Evolutionary conservation across 129 eudicot genomes (phyloP), one percentile per base, ranked within the genome.

Genomic region (Lactuca saligna): DNA sequence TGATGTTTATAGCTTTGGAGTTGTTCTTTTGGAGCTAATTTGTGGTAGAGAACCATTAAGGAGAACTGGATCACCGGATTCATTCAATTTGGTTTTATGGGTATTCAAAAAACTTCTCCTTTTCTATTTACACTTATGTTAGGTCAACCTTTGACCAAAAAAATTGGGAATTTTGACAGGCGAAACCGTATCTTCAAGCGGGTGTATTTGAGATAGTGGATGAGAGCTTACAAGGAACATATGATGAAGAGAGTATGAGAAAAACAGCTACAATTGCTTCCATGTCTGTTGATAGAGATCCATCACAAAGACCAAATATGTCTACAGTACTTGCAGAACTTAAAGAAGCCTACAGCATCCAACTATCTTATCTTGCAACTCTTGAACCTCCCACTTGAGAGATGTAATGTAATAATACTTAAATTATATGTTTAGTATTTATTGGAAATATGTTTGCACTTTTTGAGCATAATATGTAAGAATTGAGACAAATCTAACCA

Each of bases 1-100:
- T 54, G 98, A 92, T 58, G 81, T 92, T 59, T 92, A 86, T 68
- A 92, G 98, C 78, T 92, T 92, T 17, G 98, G 98, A 61, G 98
- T 92, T 34, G 98, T 92, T 73, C 95, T 92, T 78, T 75, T 92
- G 68, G 98, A 92, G 87, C 96, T 92, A 65, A 92, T 92, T 16
- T 92, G 98, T 70, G 98, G 98, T 16, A 75, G 98, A 69, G 91
- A 90, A 60, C 96, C 98, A 25, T 82, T 88, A 61, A 88, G 81
- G 69, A 91, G 82, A 68, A 74, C 87, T 8, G 98, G 98, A 83
- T 58, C 85, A 62, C 98, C 98, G n/a, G 98, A 92, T 73, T 86
- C 96, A 51, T 88, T 86, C 69, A 92, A 92, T 57, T 72, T 92
- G 80, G 98, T 92, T 75, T 81, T 92, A 73, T 92, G 98, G 98